Evolutionary conservation across 176 grass and related monocot genomes (phyloP).

Genomic region (Luzula sylvatica): DNA sequence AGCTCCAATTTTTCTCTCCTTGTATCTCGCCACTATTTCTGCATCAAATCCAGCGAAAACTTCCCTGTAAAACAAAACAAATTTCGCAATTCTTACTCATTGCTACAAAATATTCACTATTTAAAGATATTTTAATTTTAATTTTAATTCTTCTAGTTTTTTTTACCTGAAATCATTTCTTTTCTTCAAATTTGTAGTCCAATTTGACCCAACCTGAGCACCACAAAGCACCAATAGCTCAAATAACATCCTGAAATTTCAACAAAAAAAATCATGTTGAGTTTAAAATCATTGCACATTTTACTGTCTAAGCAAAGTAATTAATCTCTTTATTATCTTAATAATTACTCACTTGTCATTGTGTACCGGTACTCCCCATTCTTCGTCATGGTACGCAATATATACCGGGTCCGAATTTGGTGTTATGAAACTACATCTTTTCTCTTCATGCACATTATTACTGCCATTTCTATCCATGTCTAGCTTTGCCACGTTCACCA

Average conservation of each 20-base stretch:
- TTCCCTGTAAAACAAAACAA: slow-evolving; percentile 34
- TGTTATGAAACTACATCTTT: slow-evolving; percentile 93
- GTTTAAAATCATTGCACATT: slow-evolving; percentile 5
- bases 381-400: slow-evolving; percentile 82
- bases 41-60: slow-evolving; percentile 80
- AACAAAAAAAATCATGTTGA: background rate
- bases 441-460: slow-evolving; percentile 39
- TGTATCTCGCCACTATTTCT: slow-evolving; percentile 59
- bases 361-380: slow-evolving; percentile 85
- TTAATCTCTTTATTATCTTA: too few relatives aligned
- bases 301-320: slow-evolving; percentile 28
- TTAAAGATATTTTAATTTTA: too few relatives aligned
- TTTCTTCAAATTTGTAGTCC: slow-evolving; percentile 82
- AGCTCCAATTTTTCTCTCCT: slow-evolving; percentile 62
- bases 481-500: slow-evolving; percentile 18
- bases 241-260: slow-evolving; percentile 69
- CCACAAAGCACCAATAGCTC: slow-evolving; percentile 79
- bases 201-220: slow-evolving; percentile 80
- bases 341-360: slow-evolving; percentile 50
- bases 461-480: background rate
- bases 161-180: slow-evolving; percentile 67
- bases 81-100: background rate
- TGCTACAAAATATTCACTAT: slow-evolving; percentile 7
- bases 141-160: background rate
- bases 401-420: slow-evolving; percentile 62